A percentile compares a stretch with the other conserved stretches of the same genome.
Evolutionary conservation across 129 eudicot species (phyloP).

Genomic region (carrot (Daucus carota)): DNA sequence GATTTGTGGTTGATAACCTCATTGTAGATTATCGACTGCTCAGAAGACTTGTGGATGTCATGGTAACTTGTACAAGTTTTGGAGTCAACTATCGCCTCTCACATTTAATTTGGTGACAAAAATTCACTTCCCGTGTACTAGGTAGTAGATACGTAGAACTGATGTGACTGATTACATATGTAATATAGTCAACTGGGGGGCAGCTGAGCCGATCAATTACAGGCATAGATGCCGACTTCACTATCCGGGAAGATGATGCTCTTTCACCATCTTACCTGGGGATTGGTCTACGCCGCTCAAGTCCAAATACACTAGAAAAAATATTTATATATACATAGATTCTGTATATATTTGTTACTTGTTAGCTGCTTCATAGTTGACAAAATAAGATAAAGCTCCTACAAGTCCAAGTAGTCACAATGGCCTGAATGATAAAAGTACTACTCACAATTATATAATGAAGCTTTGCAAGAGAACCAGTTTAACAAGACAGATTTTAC

Average conservation of each 20-base stretch:
- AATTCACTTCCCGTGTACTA: background rate
- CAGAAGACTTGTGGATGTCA: background rate
- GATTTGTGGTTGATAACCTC: background rate
- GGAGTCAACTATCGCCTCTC: background rate
- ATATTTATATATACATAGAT: too few species aligned
- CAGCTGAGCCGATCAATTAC: background rate
- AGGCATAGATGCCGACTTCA: background rate
- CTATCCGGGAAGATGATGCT: background rate
- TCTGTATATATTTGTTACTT: too few species aligned
- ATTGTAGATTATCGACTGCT: background rate
- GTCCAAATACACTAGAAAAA: background rate
- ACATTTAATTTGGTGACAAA: background rate
- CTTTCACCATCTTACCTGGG: too few species aligned
- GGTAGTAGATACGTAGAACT: background rate
- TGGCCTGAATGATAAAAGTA: too few species aligned
- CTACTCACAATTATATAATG: background rate
- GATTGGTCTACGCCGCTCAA: background rate
- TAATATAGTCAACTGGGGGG: background rate
- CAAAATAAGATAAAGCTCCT: too few species aligned
- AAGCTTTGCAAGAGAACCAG: background rate
- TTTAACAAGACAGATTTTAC: background rate
- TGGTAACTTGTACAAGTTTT: background rate
- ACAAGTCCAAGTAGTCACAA: background rate
- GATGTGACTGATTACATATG: background rate
- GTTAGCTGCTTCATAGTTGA: too few species aligned